A percentile compares a stretch with the other conserved stretches of the same genome.
Conservation (phyloP, 2,329 filamentous ascomycete species). For the Pyricularia sp. region DNA sequence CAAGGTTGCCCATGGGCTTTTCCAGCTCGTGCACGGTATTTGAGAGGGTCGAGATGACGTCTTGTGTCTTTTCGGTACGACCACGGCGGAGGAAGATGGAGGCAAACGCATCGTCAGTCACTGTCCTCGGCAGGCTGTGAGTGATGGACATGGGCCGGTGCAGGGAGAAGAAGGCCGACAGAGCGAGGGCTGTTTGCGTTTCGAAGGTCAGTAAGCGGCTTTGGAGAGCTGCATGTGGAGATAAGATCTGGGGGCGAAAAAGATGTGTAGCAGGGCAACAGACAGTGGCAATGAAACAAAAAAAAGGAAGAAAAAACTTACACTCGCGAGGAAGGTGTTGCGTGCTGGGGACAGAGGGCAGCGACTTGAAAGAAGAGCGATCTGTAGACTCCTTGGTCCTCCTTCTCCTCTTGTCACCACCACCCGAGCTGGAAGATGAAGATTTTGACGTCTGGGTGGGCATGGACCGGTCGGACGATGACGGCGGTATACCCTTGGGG, state of each 20-base stretch:
- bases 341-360: conserved; percentile 68
- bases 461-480: conserved; percentile 39
- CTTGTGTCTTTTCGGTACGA: conserved; percentile 40
- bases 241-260: neutral
- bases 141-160: conserved; percentile 90
- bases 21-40: conserved; percentile 51
- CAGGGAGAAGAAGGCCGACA: conserved; percentile 92
- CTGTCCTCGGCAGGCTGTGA: conserved; percentile 64
- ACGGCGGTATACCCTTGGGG: conserved; percentile 28
- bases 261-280: neutral
- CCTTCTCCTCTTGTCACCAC: conserved; percentile 48
- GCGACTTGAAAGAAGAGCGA: conserved; percentile 23
- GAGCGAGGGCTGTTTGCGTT: conserved; percentile 57
- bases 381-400: conserved; percentile 40
- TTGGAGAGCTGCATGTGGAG: neutral
- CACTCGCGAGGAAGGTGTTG: conserved; percentile 61
- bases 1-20: conserved; percentile 44
- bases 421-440: conserved; percentile 19
- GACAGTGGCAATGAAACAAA: neutral
- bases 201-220: conserved; percentile 14
- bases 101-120: conserved; percentile 68
- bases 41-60: conserved; percentile 60
- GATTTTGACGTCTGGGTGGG: conserved; percentile 36
- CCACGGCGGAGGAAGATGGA: conserved; percentile 64
- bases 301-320: conserved; percentile 33